These are phyloP conservation scores for Fraxinus albicans DNA, from an alignment of 305 asterid species.

Conservation along the genomic window DNA sequence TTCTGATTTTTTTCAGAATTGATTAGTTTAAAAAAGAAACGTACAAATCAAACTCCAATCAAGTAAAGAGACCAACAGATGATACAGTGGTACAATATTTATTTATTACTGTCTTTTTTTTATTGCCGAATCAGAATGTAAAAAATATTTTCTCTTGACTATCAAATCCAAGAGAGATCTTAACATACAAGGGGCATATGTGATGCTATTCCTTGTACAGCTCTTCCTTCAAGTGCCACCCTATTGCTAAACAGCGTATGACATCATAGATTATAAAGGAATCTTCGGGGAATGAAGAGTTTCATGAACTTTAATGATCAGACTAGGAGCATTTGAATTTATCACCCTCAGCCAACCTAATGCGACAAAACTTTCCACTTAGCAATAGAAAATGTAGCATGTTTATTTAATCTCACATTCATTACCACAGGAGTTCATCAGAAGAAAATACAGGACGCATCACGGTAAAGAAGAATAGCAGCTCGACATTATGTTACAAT, in stretches of 20 bases:
- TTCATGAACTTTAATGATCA: constrained; percentile 2
- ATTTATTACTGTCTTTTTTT: neutral
- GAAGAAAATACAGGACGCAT: neutral
- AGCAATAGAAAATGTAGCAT: neutral
- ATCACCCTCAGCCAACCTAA: neutral
- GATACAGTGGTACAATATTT: neutral
- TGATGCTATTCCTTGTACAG: constrained; percentile 1
- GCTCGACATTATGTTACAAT: neutral
- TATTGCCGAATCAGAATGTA: neutral
- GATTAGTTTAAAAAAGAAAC: neutral
- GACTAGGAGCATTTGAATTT: neutral
- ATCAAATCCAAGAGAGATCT: neutral
- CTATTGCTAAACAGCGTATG: constrained; percentile 3
- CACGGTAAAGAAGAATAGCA: neutral
- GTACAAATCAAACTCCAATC: neutral
- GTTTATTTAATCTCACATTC: neutral
- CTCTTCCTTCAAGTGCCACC: constrained; percentile 6
- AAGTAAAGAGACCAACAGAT: constrained; percentile 7
- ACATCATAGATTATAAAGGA: neutral
- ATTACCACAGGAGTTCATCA: neutral
- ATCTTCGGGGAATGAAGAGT: constrained; percentile 1
- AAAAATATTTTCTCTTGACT: neutral
- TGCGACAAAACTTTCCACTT: neutral
- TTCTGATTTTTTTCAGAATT: constrained; percentile 9
- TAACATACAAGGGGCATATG: neutral